Evolutionary conservation across 352 stramenopile genomes (phyloP), one percentile per base, ranked within the genome.

Genomic region (Phytopythium sindhum): DNA sequence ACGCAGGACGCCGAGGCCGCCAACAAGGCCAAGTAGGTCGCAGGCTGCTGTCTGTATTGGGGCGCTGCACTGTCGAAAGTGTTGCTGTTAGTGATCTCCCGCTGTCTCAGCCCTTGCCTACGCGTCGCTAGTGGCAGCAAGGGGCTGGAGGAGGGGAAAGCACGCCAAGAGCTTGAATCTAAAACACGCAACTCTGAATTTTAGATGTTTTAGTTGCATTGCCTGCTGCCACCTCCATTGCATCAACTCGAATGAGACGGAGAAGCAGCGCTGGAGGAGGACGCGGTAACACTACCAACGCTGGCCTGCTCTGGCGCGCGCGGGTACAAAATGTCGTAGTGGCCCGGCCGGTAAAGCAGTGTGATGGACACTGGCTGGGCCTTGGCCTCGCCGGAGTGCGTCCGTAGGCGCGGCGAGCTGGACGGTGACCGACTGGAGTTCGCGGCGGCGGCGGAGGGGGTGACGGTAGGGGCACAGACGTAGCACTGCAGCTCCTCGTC

Each of bases 311-410:
- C 26, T 42, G 51, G 17, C 21, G 8, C 31, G 33, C 53, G 53
- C 21, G 75, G 75, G 65, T 98, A 98, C 57, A 98, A 75, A 56
- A 98, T 95, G 72, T 98, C 95, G 80, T 98, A 98, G 73, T 98
- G 95, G 15, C 95, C 95, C 19, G 93, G 93, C 60, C 95, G 88
- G 81, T 98, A 98, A 28, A 98, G 73, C 57, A 98, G 71, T 44
- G 84, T 82, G 44, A 98, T 81, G 23, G 61, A 67, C 41, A 78
- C 68, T 0, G 65, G 65, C 37, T 70, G 58, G 12, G 74, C 57
- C 48, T 66, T 44, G 14, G 64, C 39, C 12, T 61, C 26, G 50
- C 24, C 45, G 14, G 31, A 55, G 26, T 23, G 41, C 35, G 15
- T 33, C 24, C 28, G 26, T 1, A 42, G 12, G 6, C 63, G 28